Base-by-base conservation (phyloP, 805 yeast species). In the Candida succiphila region DNA sequence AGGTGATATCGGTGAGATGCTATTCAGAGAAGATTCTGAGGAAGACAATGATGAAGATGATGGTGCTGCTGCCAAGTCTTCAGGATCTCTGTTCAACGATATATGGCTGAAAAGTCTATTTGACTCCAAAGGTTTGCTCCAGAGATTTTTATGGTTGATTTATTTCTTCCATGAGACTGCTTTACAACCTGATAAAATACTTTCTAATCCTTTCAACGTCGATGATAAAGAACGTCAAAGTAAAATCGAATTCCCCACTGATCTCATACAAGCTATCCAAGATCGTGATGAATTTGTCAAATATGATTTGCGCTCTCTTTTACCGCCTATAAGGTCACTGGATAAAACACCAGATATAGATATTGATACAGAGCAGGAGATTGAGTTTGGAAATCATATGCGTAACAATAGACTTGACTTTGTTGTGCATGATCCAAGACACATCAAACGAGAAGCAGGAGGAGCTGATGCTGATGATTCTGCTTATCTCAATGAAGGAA, bases 101-200 rank as follows among this genome's bases (percentile, higher is more conserved):
- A 68, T 88, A 27, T 77, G 89, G 54, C 67, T 84, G 54, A 71
- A 75, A 42, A 56, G 75, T 2, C 59, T 63, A 4, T 67, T 75
- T 27, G 69, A 76, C 35, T 83, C 95, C 4, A 52, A 51, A 18
- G 75, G 75, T 37, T 69, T 95, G 39, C 85, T 85, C 2, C 59
- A 67, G 34, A 65, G 92, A 25, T 77, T 89, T 41, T 54, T 89
- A 38, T 89, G 96, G 96, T 58, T 89, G 25, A 48, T 85, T 28
- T 88, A 85, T 44, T 70, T 84, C 2, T 84, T 80, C 47, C 60
- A 82, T 41, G 96, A 89, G 49, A 82, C 95, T 0, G 67, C 71
- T 37, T 63, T 83, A 40, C 52, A 67, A 1, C 60, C 65, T 1
- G 75, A 67, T 19, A 72, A 69, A 36, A 45, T 57, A 20, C 27